Percentiles rank a stretch among this genome's conserved stretches.
phyloP scores from a whole-genome alignment of 2,329 filamentous ascomycete species.

The Colletotrichum spaethianum region DNA sequence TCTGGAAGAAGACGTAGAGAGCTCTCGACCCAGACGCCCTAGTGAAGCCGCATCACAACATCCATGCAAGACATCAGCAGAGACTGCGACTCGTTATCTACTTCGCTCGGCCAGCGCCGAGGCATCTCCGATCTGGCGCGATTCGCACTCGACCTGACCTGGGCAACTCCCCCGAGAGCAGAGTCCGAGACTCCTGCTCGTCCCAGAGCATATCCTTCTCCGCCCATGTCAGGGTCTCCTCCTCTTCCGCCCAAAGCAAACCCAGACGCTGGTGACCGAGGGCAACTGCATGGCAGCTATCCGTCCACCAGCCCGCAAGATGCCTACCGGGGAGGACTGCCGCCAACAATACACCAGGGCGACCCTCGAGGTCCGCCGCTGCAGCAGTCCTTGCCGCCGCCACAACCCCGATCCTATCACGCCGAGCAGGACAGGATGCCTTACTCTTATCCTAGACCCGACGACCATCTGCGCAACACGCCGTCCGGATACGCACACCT shows the following conservation, averaged over 20 bases:
- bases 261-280: conserved; percentile 70
- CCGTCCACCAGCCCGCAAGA: conserved; percentile 61
- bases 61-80: conserved; percentile 70
- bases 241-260: conserved; percentile 71
- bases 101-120: conserved; percentile 72
- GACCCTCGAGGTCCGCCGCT: conserved; percentile 50
- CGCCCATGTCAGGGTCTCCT: conserved; percentile 81
- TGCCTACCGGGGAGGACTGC: conserved; percentile 61
- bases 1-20: conserved; percentile 36
- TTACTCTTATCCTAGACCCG: conserved; percentile 57
- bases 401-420: conserved; percentile 55
- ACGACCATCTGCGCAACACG: conserved; percentile 54
- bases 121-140: conserved; percentile 68
- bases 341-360: conserved; percentile 49
- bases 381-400: conserved; percentile 45
- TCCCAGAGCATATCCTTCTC: conserved; percentile 77
- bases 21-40: conserved; percentile 42
- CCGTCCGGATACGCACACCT: conserved; percentile 36
- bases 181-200: conserved; percentile 68
- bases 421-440: conserved; percentile 57
- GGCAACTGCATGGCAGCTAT: conserved; percentile 61
- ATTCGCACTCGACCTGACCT: conserved; percentile 69
- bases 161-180: conserved; percentile 63
- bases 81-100: conserved; percentile 58
- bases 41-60: conserved; percentile 46